Evolutionary conservation across 164 flowering plant species (phyloP), one percentile per base, ranked within the genome.

Genomic region (Chimonanthus salicifolius): DNA sequence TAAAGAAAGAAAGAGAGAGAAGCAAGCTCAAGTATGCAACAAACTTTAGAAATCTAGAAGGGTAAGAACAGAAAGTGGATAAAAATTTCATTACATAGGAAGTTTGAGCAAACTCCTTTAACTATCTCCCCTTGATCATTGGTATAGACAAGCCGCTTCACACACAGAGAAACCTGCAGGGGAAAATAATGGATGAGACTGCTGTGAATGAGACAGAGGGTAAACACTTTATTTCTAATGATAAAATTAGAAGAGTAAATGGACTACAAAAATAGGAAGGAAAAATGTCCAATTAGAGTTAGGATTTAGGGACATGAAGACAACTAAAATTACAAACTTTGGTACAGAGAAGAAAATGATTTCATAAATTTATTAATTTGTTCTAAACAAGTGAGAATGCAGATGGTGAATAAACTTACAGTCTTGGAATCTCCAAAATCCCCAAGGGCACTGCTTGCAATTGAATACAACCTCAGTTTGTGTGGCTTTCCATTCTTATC

Each of bases 391-490:
- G 16, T 54, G 60, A 54, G 16, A 18, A 20, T 33, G 49, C 33
- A n/a, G 9, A 48, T 47, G 13, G 48, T 13, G n/a, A 15, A 18
- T 54, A 11, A 54, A 58, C 93, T 80, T 80, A 95, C 99, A 72
- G 98, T 92, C 81, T 95, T 95, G 82, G 97, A 93, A 84, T 95
- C 97, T 75, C 99, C 98, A 79, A 95, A 95, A 78, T 95, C 99
- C 50, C 98, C 99, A 82, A 95, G 72, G 67, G 99, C 99, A 83
- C 99, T 95, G 87, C 99, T 95, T 47, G 99, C 98, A 84, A 95
- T 95, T 0, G 99, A 95, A 85, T 95, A 95, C 64, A 95, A 74
- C 75, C 99, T 92, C 72, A 95, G 81, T 81, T 92, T 95, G 86
- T 95, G 95, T 74, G 99, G 97, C 82, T 93, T 95, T 72, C 97